Evolutionary conservation across 192 early-diverging fungal genomes (phyloP), one percentile per base, ranked within the genome.

Genomic region (Backusella circina): DNA sequence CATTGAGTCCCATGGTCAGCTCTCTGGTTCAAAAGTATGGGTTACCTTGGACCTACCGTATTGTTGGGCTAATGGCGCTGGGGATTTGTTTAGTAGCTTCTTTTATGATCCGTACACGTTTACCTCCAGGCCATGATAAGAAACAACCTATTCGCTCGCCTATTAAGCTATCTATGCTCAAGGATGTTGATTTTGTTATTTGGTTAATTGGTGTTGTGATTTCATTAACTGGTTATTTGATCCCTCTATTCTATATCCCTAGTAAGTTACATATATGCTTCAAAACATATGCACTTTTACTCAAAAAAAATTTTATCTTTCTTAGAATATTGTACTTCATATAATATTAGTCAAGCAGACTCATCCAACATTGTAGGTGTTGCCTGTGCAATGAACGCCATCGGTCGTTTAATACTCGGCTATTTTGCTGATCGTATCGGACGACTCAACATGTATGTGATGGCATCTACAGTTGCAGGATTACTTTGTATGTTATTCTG

Each of bases 41-140:
- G 2, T 76, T 86, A 21, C 70, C 76, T 12, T 91, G 90, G 90
- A 38, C 73, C 1, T 79, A 75, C 23, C 73, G 78, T 18, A 87
- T 88, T 28, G 77, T 95, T 28, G 86, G 92, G 0, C 76, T 92
- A 21, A 86, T 86, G 26, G 85, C 86, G 3, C 75, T 88, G 3
- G 75, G 87, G 30, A 64, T 79, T 38, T 73, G 39, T 67, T 74
- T 38, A 71, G 23, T 79, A 23, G 32, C 69, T 4, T 71, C 69
- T 8, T 33, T 26, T 15, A 71, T 79, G 31, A 75, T 79, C 0
- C 50, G 74, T 5, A 65, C 74, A 15, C 78, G 78, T 33, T 12
- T 70, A 6, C 79, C 71, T 16, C 32, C 39, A 32, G 36, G 28
- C 21, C 16, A 38, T 23, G 9, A n/a, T 23, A 13, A 15, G 12